phyloP scores from a whole-genome alignment of 192 early-diverging fungal genomes.

The Rhizophagus sp. region DNA sequence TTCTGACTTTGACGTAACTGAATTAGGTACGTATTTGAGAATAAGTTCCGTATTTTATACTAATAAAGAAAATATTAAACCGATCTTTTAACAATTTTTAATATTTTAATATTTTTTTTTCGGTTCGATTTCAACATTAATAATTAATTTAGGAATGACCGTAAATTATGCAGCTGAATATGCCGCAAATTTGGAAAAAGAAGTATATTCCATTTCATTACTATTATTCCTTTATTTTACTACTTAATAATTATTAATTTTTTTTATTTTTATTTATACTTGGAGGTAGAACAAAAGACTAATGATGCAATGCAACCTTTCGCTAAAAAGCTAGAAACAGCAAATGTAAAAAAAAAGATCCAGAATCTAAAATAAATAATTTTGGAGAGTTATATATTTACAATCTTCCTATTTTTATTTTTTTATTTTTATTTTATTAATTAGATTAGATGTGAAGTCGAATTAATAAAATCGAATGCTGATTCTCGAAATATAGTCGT shows the following conservation, averaged over 20 bases:
- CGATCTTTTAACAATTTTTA: not conserved
- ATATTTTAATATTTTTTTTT: not conserved
- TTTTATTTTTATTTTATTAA: too few species aligned
- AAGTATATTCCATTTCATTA: not conserved
- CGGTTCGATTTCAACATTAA: too few species aligned
- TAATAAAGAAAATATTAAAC: too few species aligned
- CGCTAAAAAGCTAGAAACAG: slow-evolving; percentile 1
- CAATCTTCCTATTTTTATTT: not conserved
- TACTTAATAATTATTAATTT: not conserved
- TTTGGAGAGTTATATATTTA: too few species aligned
- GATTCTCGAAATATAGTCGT: slow-evolving; percentile 35
- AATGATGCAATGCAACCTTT: not conserved
- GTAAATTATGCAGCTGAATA: slow-evolving; percentile 15
- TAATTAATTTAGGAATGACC: slow-evolving; percentile 12
- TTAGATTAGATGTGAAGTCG: slow-evolving; percentile 16
- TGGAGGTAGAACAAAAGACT: slow-evolving; percentile 12
- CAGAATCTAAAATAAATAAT: not conserved
- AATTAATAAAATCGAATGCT: slow-evolving; percentile 28
- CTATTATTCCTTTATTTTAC: not conserved
- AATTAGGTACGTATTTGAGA: slow-evolving; percentile 12
- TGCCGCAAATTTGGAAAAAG: slow-evolving; percentile 25
- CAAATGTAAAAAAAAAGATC: not conserved
- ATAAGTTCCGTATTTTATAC: not conserved
- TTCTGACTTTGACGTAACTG: slow-evolving; percentile 33
- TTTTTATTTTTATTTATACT: not conserved